Evolutionary conservation across 352 stramenopile genomes (phyloP).

Genomic region (Peronospora belbahrii): DNA sequence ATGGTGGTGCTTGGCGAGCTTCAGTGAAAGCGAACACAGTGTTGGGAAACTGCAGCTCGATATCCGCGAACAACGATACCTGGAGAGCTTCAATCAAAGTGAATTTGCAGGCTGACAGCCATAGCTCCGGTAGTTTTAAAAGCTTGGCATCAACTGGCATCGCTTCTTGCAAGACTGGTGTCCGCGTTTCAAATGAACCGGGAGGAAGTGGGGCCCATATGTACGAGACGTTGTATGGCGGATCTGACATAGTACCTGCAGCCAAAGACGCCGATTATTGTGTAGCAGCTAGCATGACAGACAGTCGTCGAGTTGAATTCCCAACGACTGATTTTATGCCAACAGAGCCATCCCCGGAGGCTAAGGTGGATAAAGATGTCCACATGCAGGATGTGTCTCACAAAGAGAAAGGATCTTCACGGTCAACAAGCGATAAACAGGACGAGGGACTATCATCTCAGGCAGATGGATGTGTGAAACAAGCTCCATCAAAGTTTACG

Average conservation of each 20-base stretch:
- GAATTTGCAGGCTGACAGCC: slow-evolving; percentile 23
- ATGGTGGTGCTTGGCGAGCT: slow-evolving; percentile 1
- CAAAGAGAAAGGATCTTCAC: neutral
- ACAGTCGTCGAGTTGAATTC: neutral
- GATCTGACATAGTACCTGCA: neutral
- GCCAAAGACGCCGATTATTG: neutral
- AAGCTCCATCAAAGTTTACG: neutral
- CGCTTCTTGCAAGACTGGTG: slow-evolving; percentile 3
- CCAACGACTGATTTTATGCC: neutral
- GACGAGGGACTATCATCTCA: neutral
- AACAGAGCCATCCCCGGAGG: neutral
- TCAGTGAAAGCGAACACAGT: slow-evolving; percentile 26
- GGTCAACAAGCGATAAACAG: neutral
- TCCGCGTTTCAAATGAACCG: slow-evolving; percentile 35
- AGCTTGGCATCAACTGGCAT: neutral
- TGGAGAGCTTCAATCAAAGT: slow-evolving; percentile 29
- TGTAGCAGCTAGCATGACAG: neutral
- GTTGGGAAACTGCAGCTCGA: slow-evolving; percentile 14
- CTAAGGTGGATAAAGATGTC: slow-evolving; percentile 5
- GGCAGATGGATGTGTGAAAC: neutral
- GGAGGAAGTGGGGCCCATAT: slow-evolving; percentile 24
- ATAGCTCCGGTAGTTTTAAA: slow-evolving; percentile 15
- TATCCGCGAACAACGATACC: neutral
- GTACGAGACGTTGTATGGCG: slow-evolving; percentile 27
- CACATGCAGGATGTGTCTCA: slow-evolving; percentile 2